Conservation (phyloP, 2,329 filamentous ascomycete genomes). For the Neofusicoccum parvum region DNA sequence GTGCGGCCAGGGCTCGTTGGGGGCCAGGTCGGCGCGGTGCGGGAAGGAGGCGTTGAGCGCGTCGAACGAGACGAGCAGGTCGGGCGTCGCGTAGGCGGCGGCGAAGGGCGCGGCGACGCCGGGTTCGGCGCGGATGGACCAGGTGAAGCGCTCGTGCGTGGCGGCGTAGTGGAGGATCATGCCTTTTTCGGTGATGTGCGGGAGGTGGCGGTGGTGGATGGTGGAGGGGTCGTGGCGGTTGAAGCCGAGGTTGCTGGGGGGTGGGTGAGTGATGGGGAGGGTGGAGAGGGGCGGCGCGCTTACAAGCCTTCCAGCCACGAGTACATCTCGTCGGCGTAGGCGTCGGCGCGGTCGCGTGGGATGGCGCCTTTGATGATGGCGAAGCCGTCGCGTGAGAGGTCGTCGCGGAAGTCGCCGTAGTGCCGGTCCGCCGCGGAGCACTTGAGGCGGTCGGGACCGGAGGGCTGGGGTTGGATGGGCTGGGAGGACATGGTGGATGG, state of each 20-base stretch:
- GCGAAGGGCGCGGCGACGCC: slow-evolving; percentile 31
- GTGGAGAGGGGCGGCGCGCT: slow-evolving; percentile 5
- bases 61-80: slow-evolving; percentile 35
- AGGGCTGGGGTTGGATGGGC: neutral
- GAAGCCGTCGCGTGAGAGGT: slow-evolving; percentile 45
- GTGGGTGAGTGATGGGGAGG: neutral
- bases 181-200: slow-evolving; percentile 38
- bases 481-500: neutral
- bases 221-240: slow-evolving; percentile 37
- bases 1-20: slow-evolving; percentile 49
- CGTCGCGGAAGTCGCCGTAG: slow-evolving; percentile 40
- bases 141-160: slow-evolving; percentile 47
- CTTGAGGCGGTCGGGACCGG: slow-evolving; percentile 4
- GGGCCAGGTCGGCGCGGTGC: slow-evolving; percentile 36
- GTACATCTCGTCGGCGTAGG: slow-evolving; percentile 39
- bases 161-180: slow-evolving; percentile 46
- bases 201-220: slow-evolving; percentile 48
- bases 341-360: slow-evolving; percentile 42
- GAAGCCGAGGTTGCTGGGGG: slow-evolving; percentile 39
- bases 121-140: slow-evolving; percentile 47
- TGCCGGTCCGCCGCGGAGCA: slow-evolving; percentile 23
- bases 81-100: slow-evolving; percentile 40
- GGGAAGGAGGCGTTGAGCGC: slow-evolving; percentile 47
- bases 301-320: slow-evolving; percentile 38
- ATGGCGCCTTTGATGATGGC: slow-evolving; percentile 52